A percentile compares a stretch with the other conserved stretches of the same genome.
Conservation (phyloP, 2,329 filamentous ascomycete genomes). For the Magnaporthiopsis rhizophila region DNA sequence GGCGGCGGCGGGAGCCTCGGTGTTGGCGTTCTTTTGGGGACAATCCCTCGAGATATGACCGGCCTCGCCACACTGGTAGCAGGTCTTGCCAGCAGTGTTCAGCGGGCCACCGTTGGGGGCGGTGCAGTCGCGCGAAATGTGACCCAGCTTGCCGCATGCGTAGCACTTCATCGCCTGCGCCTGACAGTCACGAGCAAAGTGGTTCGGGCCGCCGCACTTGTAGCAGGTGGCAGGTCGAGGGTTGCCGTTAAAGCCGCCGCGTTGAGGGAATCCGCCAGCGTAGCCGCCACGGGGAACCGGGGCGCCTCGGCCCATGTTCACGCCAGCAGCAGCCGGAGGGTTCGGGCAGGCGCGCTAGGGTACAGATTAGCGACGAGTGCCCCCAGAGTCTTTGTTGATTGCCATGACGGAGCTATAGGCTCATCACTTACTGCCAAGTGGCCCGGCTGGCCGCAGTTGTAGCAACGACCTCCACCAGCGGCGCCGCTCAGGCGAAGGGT, state of each 20-base stretch:
- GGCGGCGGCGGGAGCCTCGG: slow-evolving; percentile 16
- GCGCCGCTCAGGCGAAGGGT: slow-evolving; percentile 85
- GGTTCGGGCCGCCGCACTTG: slow-evolving; percentile 82
- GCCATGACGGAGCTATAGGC: not conserved
- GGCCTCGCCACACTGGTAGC: slow-evolving; percentile 93
- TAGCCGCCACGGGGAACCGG: slow-evolving; percentile 59
- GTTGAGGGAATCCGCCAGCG: slow-evolving; percentile 48
- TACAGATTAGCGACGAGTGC: not conserved
- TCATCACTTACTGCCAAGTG: slow-evolving; percentile 69
- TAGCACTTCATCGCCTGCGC: slow-evolving; percentile 99
- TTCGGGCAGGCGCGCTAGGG: slow-evolving; percentile 74
- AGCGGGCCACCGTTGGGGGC: slow-evolving; percentile 92
- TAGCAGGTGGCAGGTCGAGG: slow-evolving; percentile 64
- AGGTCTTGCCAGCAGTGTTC: slow-evolving; percentile 95
- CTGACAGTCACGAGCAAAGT: slow-evolving; percentile 97
- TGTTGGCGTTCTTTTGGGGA: slow-evolving; percentile 56
- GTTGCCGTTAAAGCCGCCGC: slow-evolving; percentile 67
- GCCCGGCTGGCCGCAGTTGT: slow-evolving; percentile 88
- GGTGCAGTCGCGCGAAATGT: slow-evolving; percentile 91
- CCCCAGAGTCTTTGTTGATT: not conserved
- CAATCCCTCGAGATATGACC: slow-evolving; percentile 96
- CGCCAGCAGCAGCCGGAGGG: slow-evolving; percentile 43
- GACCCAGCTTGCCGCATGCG: slow-evolving; percentile 88
- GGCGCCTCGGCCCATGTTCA: slow-evolving; percentile 56
- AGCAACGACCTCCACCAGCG: slow-evolving; percentile 80